A percentile compares a stretch with the other conserved stretches of the same genome.
Conservation (phyloP, 2,329 filamentous ascomycete genomes). For the Knoxdaviesia capensis region DNA sequence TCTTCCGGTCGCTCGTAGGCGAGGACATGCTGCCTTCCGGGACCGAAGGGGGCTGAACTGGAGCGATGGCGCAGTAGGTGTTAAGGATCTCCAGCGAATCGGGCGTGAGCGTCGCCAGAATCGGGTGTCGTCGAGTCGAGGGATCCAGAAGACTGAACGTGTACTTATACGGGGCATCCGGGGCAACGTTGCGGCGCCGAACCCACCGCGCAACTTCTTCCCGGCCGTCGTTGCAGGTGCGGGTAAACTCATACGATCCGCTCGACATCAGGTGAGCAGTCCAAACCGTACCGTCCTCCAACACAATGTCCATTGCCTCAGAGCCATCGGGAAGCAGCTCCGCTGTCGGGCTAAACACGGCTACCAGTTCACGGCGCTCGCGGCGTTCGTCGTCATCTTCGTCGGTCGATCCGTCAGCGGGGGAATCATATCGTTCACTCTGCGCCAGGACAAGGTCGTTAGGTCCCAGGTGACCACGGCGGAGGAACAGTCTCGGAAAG, state of each 20-base stretch:
- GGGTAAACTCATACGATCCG: conserved; percentile 47
- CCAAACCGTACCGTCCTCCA: conserved; percentile 44
- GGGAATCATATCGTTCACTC: conserved; percentile 41
- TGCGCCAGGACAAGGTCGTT: conserved; percentile 53
- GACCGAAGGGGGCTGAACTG: no score
- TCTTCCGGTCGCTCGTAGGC: no score
- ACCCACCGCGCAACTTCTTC: conserved; percentile 51
- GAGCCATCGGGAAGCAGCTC: conserved; percentile 22
- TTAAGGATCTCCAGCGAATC: conserved; percentile 49
- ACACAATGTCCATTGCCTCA: conserved; percentile 41
- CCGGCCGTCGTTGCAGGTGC: conserved; percentile 34
- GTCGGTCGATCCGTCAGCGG: conserved; percentile 14
- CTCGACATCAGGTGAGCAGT: conserved; percentile 27
- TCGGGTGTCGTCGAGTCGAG: conserved; percentile 47
- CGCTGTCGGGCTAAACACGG: conserved; percentile 39
- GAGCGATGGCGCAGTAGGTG: neutral
- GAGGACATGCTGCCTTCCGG: no score
- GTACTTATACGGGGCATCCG: conserved; percentile 27
- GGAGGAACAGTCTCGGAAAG: conserved; percentile 43
- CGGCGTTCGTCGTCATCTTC: conserved; percentile 23
- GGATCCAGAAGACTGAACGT: conserved; percentile 62
- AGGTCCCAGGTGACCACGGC: conserved; percentile 40
- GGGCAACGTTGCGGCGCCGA: conserved; percentile 15
- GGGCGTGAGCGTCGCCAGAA: conserved; percentile 48
- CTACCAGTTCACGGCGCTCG: conserved; percentile 35